Percentiles rank a stretch among this genome's conserved stretches.
phyloP scores from a whole-genome alignment of 352 stramenopile genomes.

The Phytophthora multivora region DNA sequence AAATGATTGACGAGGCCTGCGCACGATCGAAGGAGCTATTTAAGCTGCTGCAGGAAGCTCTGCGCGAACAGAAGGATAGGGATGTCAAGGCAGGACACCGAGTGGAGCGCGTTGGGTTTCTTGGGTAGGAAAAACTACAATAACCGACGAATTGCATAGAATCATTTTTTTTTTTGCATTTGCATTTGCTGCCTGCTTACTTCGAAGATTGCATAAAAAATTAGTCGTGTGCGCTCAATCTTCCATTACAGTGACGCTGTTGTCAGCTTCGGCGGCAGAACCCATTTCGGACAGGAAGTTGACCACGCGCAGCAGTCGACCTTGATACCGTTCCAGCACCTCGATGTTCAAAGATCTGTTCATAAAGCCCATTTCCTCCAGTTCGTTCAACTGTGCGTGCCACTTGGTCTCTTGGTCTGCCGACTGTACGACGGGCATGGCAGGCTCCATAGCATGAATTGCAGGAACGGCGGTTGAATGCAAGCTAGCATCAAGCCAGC shows the following conservation, averaged over 20 bases:
- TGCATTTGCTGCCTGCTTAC: no score
- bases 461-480: slow-evolving; percentile 38
- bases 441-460: slow-evolving; percentile 76
- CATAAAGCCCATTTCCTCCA: slow-evolving; percentile 76
- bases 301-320: slow-evolving; percentile 79
- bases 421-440: slow-evolving; percentile 58
- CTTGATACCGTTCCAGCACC: slow-evolving; percentile 82
- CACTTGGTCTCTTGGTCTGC: slow-evolving; percentile 62
- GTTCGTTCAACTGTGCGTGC: slow-evolving; percentile 63
- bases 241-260: slow-evolving; percentile 43
- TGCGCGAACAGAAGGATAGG: slow-evolving; percentile 52
- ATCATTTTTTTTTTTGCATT: slow-evolving; percentile 6
- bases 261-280: slow-evolving; percentile 9
- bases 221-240: slow-evolving; percentile 30
- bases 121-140: slow-evolving; percentile 36
- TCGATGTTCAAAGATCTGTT: slow-evolving; percentile 67
- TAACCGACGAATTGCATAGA: slow-evolving; percentile 3
- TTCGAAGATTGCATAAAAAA: background rate
- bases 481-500: slow-evolving; percentile 52
- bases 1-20: slow-evolving; percentile 78
- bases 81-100: slow-evolving; percentile 53
- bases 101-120: slow-evolving; percentile 70
- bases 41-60: slow-evolving; percentile 51
- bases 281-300: slow-evolving; percentile 81
- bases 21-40: slow-evolving; percentile 71